Base-by-base conservation (phyloP, 345 rosid genomes). In the Populus nigra region DNA sequence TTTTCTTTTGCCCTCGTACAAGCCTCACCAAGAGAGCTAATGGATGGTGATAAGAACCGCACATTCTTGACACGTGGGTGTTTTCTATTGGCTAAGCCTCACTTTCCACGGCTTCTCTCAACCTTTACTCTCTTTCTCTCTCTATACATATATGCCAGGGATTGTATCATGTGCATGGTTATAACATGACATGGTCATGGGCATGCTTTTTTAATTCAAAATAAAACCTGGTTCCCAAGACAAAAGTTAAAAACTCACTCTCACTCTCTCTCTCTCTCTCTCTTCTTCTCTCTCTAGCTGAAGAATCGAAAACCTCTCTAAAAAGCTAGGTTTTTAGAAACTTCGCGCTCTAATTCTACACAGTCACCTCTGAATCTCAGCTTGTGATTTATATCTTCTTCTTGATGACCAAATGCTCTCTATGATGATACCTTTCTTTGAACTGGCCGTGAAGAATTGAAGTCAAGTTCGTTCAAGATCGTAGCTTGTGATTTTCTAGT, bases 1-100 rank as follows among this genome's bases (percentile, higher is more conserved):
- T 61, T 57, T 59, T 23, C 5, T 59, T 0, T n/a, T 23, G 41
- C 43, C 38, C 29, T 81, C 35, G 17, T 39, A 11, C 7, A 36
- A 55, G 35, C 77, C 74, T 65, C 83, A 57, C 76, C 76, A 78
- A 57, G 18, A 57, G 39, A 38, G 65, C 69, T 78, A 86, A 84
- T 85, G 91, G 90, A 80, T 77, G 77, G 88, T 84, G 91, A 91
- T 89, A 86, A 92, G 93, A 88, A 84, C 86, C 93, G 87, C 91
- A 88, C 83, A 77, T 76, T 33, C 41, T 27, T 45, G 76, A 71
- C 90, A 91, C 90, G 88, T 85, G 92, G 81, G 0, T 0, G 0
- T 0, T 10, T 63, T 0, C 71, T 5, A 80, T 84, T 87, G 86
- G 89, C 0, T 20, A 0, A 5, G 18, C 38, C 18, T 25, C 70